These are phyloP conservation scores for Didymella exigua DNA, from an alignment of 2,329 filamentous ascomycete species.

Conservation along the genomic window DNA sequence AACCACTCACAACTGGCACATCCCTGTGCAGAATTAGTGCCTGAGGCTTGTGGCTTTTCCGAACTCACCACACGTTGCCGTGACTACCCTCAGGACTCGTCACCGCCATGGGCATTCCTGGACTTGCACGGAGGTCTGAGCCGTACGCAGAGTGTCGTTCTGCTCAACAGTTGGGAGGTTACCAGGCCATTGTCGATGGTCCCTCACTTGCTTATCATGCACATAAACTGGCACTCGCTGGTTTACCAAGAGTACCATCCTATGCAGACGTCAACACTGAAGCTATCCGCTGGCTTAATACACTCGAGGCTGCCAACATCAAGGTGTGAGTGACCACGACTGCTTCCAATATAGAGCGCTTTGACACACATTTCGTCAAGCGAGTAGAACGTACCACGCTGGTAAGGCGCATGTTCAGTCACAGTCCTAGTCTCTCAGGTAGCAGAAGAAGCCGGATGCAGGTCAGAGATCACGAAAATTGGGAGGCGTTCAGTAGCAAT, in stretches of 20 bases:
- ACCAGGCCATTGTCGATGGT: constrained; percentile 68
- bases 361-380: background rate
- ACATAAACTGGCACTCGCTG: constrained; percentile 55
- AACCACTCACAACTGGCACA: constrained; percentile 12
- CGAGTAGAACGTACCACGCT: constrained; percentile 8
- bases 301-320: constrained; percentile 61
- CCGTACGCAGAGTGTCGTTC: constrained; percentile 38
- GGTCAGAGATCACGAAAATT: no score
- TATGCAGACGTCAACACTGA: constrained; percentile 68
- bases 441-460: background rate
- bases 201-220: constrained; percentile 79
- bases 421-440: constrained; percentile 4
- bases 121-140: constrained; percentile 39
- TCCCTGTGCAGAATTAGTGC: constrained; percentile 8
- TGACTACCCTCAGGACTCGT: constrained; percentile 2
- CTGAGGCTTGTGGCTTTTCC: constrained; percentile 7
- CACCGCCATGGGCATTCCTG: constrained; percentile 43
- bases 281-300: constrained; percentile 63
- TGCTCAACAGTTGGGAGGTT: constrained; percentile 30
- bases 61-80: constrained; percentile 3
- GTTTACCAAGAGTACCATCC: constrained; percentile 33
- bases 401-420: constrained; percentile 12
- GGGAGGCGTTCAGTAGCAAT: no score
- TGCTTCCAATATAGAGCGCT: constrained; percentile 7
- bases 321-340: constrained; percentile 62